Conservation (phyloP, 1,284 basidiomycete species). For the Neonothopanus nambi region DNA sequence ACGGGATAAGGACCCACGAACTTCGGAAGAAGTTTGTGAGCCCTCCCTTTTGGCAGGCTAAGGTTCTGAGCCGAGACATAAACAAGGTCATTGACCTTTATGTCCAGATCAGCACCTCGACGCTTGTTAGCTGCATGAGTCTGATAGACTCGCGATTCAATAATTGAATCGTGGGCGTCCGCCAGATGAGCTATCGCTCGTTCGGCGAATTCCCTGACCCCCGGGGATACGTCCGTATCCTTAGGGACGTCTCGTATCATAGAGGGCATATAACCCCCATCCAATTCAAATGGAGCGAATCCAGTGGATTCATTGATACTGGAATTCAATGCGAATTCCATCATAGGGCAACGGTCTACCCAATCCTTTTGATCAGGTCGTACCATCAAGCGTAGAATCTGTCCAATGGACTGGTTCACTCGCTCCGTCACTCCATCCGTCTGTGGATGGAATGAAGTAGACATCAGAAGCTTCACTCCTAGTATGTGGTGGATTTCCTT, state of each 20-base stretch:
- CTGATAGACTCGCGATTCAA: slow-evolving; percentile 18
- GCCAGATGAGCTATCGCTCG: slow-evolving; percentile 6
- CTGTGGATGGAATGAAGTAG: slow-evolving; percentile 13
- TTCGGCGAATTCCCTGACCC: slow-evolving; percentile 3
- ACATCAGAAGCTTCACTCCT: slow-evolving; percentile 22
- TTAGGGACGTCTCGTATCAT: not conserved
- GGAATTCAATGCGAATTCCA: slow-evolving; percentile 21
- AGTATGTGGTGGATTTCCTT: slow-evolving; percentile 25
- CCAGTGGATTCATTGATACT: slow-evolving; percentile 30
- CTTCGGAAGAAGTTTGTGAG: slow-evolving; percentile 28
- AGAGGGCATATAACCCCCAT: no score
- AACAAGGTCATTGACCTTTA: slow-evolving; percentile 18
- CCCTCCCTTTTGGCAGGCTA: slow-evolving; percentile 26
- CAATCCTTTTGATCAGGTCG: slow-evolving; percentile 34
- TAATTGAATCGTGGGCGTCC: slow-evolving; percentile 21
- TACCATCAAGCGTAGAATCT: slow-evolving; percentile 28
- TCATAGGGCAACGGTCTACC: slow-evolving; percentile 28
- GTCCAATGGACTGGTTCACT: slow-evolving; percentile 23
- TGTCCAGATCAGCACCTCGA: not conserved
- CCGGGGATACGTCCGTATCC: not conserved
- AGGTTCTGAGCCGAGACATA: slow-evolving; percentile 28
- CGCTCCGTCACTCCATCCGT: slow-evolving; percentile 24
- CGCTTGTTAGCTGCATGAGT: slow-evolving; percentile 18
- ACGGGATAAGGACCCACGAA: slow-evolving; percentile 34
- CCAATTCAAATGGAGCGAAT: slow-evolving; percentile 37